Base-by-base conservation (phyloP, 495 filamentous ascomycete genomes). In the Tricharina praecox region DNA sequence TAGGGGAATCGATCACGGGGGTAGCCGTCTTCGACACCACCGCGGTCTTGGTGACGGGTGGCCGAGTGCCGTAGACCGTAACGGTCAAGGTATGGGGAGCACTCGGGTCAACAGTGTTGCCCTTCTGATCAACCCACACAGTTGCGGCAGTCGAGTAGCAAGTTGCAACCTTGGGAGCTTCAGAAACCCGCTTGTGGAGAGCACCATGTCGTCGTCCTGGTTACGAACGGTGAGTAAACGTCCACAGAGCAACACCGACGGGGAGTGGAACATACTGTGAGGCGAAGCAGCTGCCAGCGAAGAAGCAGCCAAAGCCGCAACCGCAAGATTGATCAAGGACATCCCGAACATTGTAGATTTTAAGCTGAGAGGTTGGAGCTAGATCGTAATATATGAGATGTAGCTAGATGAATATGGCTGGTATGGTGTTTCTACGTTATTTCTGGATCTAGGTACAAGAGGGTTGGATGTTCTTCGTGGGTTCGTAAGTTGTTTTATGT, bases 41-140 rank as follows among this genome's bases (percentile, higher is more conserved):
- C 28, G 28, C 5, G 13, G 37, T 34, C 3, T 41, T 25, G 24
- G 24, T 26, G 7, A n/a, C 13, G 13, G 13, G 13, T 24, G 21
- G 20, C 8, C 8, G 21, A 13, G 40, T 13, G 10, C 13, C 40
- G 18, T 8, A 11, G 13, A 43, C 40, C 11, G 40, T 43, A 9
- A 43, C 40, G 20, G 20, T 26, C 13, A 43, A 11, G 3, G 40
- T 43, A 5, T 18, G 40, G 2, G 40, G 21, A 10, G 40, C 19
- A 24, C 34, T 34, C 3, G 41, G 36, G 34, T 48, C 51, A 24
- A 81, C 48, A 0, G 68, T 66, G 5, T 73, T 66, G 45, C 80
- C 78, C 45, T 74, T 49, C 41, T 75, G 64, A 56, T 88, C 71
- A 23, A 84, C 62, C 34, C 58, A 67, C 36, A 69, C 66, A 15